Base-by-base conservation (phyloP, 225 moss, liverwort and hornwort species). In the Sphagnum contortum region DNA sequence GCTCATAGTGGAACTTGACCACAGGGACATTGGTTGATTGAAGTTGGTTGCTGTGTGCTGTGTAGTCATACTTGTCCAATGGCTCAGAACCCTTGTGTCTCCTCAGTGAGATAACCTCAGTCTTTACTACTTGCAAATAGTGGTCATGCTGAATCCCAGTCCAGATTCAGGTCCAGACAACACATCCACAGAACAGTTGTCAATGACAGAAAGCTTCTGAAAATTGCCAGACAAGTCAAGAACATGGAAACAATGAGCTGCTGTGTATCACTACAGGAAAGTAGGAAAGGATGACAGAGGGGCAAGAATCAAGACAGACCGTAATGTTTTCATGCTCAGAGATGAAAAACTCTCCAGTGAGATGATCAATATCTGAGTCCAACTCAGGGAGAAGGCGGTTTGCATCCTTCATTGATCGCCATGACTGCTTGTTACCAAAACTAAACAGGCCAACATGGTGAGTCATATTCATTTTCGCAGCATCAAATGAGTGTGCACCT, bases 111-210 rank as follows among this genome's bases (percentile, higher is more conserved):
- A 91, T 75, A 55, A 88, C 83, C 79, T 91, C 90, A 9, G 90
- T 88, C 70, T 88, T 91, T 0, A 91, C 90, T 3, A 85, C 90
- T 80, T 91, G 90, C 77, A 91, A 78, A 67, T 91, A 91, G 71
- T 91, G 90, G 75, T 91, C 90, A 63, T 83, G 79, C 90, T 91
- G 77, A 2, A 56, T 13, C 3, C 51, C 49, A 8, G 46, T 8
- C 29, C 29, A 29, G 29, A 29, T 29, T 29, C 29, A 29, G 29
- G 29, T 29, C 29, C 29, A 29, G 29, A 29, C 29, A 29, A 29
- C 29, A 29, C 29, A 29, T 29, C 29, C 29, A 29, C 29, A 29
- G 29, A 29, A 29, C 29, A 29, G 29, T 29, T 29, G 29, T 29
- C 29, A 29, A 29, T 29, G 29, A 29, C 29, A 29, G 1, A 29